These are phyloP conservation scores for Kwoniella dendrophila DNA, from an alignment of 768 basidiomycete species.

Conservation along the genomic window DNA sequence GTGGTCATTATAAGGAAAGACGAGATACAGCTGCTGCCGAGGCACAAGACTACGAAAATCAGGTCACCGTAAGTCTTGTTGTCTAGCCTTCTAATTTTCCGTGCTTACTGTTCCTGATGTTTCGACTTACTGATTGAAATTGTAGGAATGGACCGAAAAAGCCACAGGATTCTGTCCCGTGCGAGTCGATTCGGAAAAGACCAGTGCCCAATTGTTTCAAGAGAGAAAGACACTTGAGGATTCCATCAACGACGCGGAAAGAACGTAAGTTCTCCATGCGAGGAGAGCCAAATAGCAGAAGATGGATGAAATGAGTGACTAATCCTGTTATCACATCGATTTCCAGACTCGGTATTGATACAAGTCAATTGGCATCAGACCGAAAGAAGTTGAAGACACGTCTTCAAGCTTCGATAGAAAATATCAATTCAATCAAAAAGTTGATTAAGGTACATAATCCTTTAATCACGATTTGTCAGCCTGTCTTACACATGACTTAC, in stretches of 20 bases:
- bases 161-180: constrained; percentile 24
- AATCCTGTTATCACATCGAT: not conserved
- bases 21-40: constrained; percentile 1
- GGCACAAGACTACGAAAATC: not conserved
- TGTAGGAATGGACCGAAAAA: constrained; percentile 32
- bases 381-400: not conserved
- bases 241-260: constrained; percentile 32
- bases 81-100: not conserved
- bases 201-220: constrained; percentile 5
- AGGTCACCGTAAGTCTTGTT: constrained; percentile 12
- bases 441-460: constrained; percentile 1
- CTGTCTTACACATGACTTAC: not conserved
- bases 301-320: not conserved
- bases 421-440: not conserved
- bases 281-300: not conserved
- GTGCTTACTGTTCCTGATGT: not conserved
- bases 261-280: constrained; percentile 24
- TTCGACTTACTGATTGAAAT: not conserved
- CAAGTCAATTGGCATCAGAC: constrained; percentile 3
- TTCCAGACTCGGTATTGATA: constrained; percentile 17
- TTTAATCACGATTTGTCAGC: not conserved
- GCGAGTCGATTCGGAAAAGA: constrained; percentile 8
- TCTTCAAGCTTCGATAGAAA: not conserved
- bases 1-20: constrained; percentile 2
- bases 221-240: constrained; percentile 19